These are phyloP conservation scores for Mycena amicta DNA, from an alignment of 768 basidiomycete genomes.

Conservation along the genomic window DNA sequence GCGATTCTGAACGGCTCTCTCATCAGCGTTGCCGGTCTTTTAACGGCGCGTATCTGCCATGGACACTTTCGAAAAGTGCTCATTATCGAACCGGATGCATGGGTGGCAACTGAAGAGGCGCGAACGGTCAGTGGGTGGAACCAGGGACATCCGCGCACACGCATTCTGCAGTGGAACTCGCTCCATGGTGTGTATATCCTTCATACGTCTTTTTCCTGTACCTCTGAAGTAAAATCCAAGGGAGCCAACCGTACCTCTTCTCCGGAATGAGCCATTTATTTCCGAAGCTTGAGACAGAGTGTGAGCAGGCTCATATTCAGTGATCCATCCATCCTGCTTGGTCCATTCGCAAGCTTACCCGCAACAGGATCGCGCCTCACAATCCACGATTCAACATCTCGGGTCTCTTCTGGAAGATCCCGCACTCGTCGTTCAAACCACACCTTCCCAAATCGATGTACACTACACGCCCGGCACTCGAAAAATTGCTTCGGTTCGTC, in stretches of 20 bases:
- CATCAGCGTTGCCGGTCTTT: conserved; percentile 32
- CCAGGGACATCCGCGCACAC: conserved; percentile 15
- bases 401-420: conserved; percentile 10
- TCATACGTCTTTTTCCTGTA: neutral
- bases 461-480: conserved; percentile 25
- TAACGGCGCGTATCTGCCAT: conserved; percentile 33
- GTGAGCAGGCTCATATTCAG: conserved; percentile 12
- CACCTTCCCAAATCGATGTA: conserved; percentile 23
- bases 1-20: no score
- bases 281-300: conserved; percentile 23
- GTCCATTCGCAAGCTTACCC: neutral
- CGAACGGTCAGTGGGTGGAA: conserved; percentile 17
- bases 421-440: conserved; percentile 7
- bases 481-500: conserved; percentile 28
- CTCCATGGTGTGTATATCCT: conserved; percentile 17
- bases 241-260: conserved; percentile 12
- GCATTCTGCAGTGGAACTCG: conserved; percentile 30
- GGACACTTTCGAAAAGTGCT: conserved; percentile 34
- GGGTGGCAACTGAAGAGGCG: conserved; percentile 25
- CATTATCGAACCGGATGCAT: conserved; percentile 35
- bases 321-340: no score
- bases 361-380: conserved; percentile 14
- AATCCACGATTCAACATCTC: conserved; percentile 18
- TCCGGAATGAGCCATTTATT: conserved; percentile 16
- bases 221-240: conserved; percentile 5